phyloP scores from a whole-genome alignment of 2,329 filamentous ascomycete species.

The Aspergillus luchuensis region DNA sequence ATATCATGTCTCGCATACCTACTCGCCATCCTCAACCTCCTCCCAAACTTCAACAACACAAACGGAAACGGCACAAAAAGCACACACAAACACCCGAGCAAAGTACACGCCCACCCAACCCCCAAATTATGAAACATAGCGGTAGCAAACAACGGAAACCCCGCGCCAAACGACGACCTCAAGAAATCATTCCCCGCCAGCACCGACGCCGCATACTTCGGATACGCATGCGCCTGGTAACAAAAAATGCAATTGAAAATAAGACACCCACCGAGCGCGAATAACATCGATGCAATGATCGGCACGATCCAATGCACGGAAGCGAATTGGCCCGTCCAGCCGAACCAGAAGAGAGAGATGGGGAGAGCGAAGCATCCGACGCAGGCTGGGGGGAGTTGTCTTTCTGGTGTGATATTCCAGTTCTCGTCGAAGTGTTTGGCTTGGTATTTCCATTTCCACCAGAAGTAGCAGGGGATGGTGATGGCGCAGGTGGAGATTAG shows the following conservation, averaged over 20 bases:
- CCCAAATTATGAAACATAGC: slow-evolving; percentile 39
- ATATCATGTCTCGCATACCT: slow-evolving; percentile 27
- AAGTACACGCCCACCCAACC: slow-evolving; percentile 32
- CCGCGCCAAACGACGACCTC: slow-evolving; percentile 57
- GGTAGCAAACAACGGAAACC: slow-evolving; percentile 34
- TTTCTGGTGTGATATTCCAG: slow-evolving; percentile 27
- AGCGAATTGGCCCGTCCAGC: slow-evolving; percentile 62
- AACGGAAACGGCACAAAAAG: slow-evolving; percentile 45
- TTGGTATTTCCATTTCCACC: slow-evolving; percentile 27
- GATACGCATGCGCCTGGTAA: slow-evolving; percentile 73
- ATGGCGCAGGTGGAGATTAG: slow-evolving; percentile 35
- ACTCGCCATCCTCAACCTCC: slow-evolving; percentile 23
- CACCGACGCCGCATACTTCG: slow-evolving; percentile 68
- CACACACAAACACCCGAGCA: slow-evolving; percentile 32
- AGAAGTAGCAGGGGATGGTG: slow-evolving; percentile 44
- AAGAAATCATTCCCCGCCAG: slow-evolving; percentile 73
- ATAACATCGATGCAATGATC: slow-evolving; percentile 63
- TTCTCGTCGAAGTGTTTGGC: slow-evolving; percentile 14
- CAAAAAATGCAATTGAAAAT: slow-evolving; percentile 74
- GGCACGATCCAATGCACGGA: slow-evolving; percentile 66
- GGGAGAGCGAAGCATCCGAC: slow-evolving; percentile 62
- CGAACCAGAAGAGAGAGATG: slow-evolving; percentile 68
- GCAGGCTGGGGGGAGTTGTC: slow-evolving; percentile 64
- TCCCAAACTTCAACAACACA: slow-evolving; percentile 25
- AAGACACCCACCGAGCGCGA: slow-evolving; percentile 69